These are phyloP conservation scores for Aspergillus felis DNA, from an alignment of 2,329 filamentous ascomycete species.

Conservation along the genomic window DNA sequence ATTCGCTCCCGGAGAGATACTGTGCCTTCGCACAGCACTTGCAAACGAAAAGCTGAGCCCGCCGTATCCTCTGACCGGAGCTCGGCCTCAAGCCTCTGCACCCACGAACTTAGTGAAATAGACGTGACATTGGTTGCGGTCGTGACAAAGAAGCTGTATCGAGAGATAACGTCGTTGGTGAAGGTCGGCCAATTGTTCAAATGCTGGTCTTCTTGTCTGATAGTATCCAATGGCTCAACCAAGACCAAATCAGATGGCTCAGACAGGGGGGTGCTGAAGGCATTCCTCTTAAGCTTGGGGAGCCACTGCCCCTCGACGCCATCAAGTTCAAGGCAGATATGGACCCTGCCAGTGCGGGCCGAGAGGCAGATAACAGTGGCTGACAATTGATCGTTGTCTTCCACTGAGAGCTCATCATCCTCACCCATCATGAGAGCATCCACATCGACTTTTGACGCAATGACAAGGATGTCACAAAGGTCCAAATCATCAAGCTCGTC, in stretches of 20 bases:
- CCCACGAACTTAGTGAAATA: slow-evolving; percentile 56
- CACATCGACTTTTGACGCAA: slow-evolving; percentile 50
- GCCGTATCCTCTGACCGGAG: slow-evolving; percentile 48
- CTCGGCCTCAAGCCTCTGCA: slow-evolving; percentile 54
- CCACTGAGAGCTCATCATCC: slow-evolving; percentile 42
- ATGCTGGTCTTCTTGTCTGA: slow-evolving; percentile 24
- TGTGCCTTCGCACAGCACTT: slow-evolving; percentile 51
- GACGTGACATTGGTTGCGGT: slow-evolving; percentile 51
- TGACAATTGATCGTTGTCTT: slow-evolving; percentile 49
- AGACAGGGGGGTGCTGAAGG: slow-evolving; percentile 39
- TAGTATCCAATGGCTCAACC: slow-evolving; percentile 43
- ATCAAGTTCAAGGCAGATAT: slow-evolving; percentile 58
- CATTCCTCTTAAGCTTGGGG: slow-evolving; percentile 42
- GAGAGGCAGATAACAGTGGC: slow-evolving; percentile 56
- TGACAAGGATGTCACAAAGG: slow-evolving; percentile 58
- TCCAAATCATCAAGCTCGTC: slow-evolving; percentile 52
- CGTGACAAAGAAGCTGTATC: slow-evolving; percentile 58
- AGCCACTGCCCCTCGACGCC: slow-evolving; percentile 63
- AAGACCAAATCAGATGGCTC: slow-evolving; percentile 42
- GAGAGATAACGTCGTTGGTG: slow-evolving; percentile 52
- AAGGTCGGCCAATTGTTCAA: slow-evolving; percentile 50
- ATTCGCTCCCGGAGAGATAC: slow-evolving; percentile 48
- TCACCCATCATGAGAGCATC: slow-evolving; percentile 51
- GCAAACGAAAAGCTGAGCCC: slow-evolving; percentile 54
- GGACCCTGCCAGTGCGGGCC: slow-evolving; percentile 53